Conservation (phyloP, 257 asterid genomes). For the Solanum chmielewskii region DNA sequence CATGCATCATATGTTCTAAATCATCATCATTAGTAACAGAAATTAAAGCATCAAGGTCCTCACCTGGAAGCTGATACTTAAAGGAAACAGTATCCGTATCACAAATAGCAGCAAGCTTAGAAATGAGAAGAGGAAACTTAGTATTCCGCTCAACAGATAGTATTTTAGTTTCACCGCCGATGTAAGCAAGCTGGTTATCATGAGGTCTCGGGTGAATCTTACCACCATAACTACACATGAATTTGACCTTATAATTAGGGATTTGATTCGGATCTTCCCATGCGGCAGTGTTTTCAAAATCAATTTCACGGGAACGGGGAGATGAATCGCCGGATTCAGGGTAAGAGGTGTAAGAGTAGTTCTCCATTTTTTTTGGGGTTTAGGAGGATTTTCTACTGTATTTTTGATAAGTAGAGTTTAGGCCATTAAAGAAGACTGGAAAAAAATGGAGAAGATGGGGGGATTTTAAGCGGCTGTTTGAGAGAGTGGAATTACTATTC, state of each 20-base stretch:
- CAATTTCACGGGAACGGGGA: constrained; percentile 86
- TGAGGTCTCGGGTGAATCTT: constrained; percentile 87
- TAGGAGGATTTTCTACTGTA: neutral
- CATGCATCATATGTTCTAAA: constrained; percentile 90
- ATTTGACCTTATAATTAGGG: constrained; percentile 47
- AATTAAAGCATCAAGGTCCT: constrained; percentile 90
- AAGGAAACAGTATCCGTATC: constrained; percentile 53
- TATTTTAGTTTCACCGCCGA: constrained; percentile 94
- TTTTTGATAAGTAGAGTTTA: neutral
- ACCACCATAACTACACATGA: constrained; percentile 96
- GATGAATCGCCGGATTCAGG: constrained; percentile 91
- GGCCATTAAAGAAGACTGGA: neutral
- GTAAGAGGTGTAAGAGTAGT: constrained; percentile 64
- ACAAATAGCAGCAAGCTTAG: constrained; percentile 51
- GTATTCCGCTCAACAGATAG: constrained; percentile 66
- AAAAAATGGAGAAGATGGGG: neutral
- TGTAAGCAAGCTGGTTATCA: constrained; percentile 72
- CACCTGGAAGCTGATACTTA: constrained; percentile 92
- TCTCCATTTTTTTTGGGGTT: constrained; percentile 35
- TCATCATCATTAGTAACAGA: constrained; percentile 93
- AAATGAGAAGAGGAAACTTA: constrained; percentile 34
- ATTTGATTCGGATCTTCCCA: constrained; percentile 48
- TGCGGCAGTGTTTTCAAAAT: constrained; percentile 66
- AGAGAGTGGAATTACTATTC: neutral
- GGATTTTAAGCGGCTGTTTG: neutral